Evolutionary conservation across 192 early-diverging fungal species (phyloP).

Genomic region (Spizellomyces punctatus): DNA sequence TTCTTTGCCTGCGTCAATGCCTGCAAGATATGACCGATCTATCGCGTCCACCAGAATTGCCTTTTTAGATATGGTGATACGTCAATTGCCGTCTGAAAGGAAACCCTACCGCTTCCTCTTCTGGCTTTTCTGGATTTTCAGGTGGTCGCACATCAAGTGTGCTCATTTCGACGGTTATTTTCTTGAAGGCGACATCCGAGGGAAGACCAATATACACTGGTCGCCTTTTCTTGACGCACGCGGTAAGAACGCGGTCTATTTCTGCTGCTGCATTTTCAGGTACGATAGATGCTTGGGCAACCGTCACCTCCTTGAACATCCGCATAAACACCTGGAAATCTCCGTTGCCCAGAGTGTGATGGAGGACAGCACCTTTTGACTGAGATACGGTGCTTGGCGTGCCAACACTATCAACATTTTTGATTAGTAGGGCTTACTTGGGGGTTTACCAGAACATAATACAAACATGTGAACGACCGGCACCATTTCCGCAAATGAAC

Average conservation of each 20-base stretch:
- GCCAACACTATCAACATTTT: conserved; percentile 32
- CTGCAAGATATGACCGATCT: conserved; percentile 36
- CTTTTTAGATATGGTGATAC: too few species aligned
- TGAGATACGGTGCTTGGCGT: conserved; percentile 51
- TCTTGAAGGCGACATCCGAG: conserved; percentile 39
- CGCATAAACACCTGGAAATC: conserved; percentile 46
- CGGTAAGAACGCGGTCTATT: conserved; percentile 46
- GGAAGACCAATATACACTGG: conserved; percentile 53
- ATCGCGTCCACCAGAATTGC: not conserved
- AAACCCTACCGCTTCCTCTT: conserved; percentile 10
- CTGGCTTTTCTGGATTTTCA: conserved; percentile 30
- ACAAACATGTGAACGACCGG: conserved; percentile 51
- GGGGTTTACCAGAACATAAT: too few species aligned
- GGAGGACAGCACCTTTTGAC: conserved; percentile 46
- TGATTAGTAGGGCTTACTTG: not conserved
- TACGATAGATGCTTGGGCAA: conserved; percentile 37
- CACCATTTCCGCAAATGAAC: conserved; percentile 52
- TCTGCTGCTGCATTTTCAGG: conserved; percentile 38
- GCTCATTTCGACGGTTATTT: conserved; percentile 28
- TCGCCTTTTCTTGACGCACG: conserved; percentile 30
- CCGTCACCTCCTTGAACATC: conserved; percentile 49
- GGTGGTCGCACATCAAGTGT: conserved; percentile 29
- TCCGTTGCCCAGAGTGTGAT: conserved; percentile 59
- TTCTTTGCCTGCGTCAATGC: conserved; percentile 38
- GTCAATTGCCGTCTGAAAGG: not conserved